These are phyloP conservation scores for Cydonia oblonga DNA, from an alignment of 331 rosid species.

Conservation along the genomic window DNA sequence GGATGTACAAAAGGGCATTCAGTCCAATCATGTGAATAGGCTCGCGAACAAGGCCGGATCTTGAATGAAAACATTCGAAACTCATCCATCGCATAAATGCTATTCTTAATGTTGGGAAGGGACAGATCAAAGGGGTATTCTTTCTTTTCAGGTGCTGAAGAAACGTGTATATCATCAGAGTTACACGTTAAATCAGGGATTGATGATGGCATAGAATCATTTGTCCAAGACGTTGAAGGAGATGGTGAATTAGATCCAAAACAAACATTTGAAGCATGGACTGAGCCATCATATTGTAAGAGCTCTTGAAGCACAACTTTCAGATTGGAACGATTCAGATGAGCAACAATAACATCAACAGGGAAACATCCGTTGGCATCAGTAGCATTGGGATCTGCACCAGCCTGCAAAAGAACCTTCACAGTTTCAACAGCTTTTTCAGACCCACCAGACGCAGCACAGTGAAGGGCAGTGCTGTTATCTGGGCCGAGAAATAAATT, in stretches of 20 bases:
- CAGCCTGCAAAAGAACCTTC: slow-evolving; percentile 13
- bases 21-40: slow-evolving; percentile 21
- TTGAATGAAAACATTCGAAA: slow-evolving; percentile 20
- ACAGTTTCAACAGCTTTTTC: slow-evolving; percentile 1
- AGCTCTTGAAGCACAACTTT: slow-evolving; percentile 8
- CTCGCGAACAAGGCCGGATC: slow-evolving; percentile 12
- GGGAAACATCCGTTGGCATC: slow-evolving; percentile 4
- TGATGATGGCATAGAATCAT: background rate
- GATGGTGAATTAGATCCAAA: background rate
- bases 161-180: background rate
- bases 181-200: background rate
- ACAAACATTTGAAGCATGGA: background rate
- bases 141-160: background rate
- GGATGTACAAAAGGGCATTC: slow-evolving; percentile 25
- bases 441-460: slow-evolving; percentile 24
- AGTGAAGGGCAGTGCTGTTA: slow-evolving; percentile 22
- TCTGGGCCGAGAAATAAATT: background rate
- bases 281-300: background rate
- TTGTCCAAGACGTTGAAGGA: background rate
- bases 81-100: slow-evolving; percentile 18
- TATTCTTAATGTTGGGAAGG: slow-evolving; percentile 12
- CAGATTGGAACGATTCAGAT: background rate
- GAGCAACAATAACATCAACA: slow-evolving; percentile 8
- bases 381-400: slow-evolving; percentile 12
- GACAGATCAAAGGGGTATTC: slow-evolving; percentile 10